A percentile compares a stretch with the other conserved stretches of the same genome.
Conservation (phyloP, 1,139 yeast genomes). For the Candida tunisiensis region DNA sequence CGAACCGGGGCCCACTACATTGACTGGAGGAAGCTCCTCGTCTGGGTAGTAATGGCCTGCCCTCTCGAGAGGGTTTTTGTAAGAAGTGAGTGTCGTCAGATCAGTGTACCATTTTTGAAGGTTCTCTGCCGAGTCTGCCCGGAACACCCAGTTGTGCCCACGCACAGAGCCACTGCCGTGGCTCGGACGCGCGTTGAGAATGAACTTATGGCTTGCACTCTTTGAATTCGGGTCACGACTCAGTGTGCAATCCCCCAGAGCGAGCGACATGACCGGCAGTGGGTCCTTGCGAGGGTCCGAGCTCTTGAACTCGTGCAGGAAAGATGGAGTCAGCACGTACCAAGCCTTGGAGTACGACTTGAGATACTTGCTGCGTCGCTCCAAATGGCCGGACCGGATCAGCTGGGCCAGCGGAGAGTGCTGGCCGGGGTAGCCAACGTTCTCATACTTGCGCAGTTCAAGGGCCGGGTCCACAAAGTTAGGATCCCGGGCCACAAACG, state of each 20-base stretch:
- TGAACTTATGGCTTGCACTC: slow-evolving; percentile 56
- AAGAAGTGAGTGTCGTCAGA: slow-evolving; percentile 43
- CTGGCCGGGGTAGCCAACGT: slow-evolving; percentile 49
- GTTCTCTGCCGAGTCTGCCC: slow-evolving; percentile 60
- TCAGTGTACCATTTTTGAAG: slow-evolving; percentile 82
- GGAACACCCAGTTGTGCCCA: slow-evolving; percentile 86
- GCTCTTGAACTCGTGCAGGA: slow-evolving; percentile 79
- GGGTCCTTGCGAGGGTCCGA: slow-evolving; percentile 71
- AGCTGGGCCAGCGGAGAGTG: slow-evolving; percentile 55
- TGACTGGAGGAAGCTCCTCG: too few species aligned
- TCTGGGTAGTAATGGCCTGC: too few species aligned
- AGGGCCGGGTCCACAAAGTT: slow-evolving; percentile 64
- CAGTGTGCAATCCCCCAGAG: slow-evolving; percentile 66
- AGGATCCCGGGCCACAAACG: slow-evolving; percentile 55
- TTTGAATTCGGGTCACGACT: slow-evolving; percentile 70
- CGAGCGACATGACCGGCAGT: slow-evolving; percentile 74
- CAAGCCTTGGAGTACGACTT: slow-evolving; percentile 82
- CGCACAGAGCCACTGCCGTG: slow-evolving; percentile 40
- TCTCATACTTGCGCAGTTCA: slow-evolving; percentile 50
- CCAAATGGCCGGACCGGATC: slow-evolving; percentile 66
- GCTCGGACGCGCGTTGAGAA: slow-evolving; percentile 57
- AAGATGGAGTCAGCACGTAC: slow-evolving; percentile 82
- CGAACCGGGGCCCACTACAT: too few species aligned
- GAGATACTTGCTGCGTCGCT: slow-evolving; percentile 77
- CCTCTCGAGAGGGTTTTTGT: slow-evolving; percentile 24